Conservation (phyloP, 257 asterid genomes). For the Gentiana macrophylla region DNA sequence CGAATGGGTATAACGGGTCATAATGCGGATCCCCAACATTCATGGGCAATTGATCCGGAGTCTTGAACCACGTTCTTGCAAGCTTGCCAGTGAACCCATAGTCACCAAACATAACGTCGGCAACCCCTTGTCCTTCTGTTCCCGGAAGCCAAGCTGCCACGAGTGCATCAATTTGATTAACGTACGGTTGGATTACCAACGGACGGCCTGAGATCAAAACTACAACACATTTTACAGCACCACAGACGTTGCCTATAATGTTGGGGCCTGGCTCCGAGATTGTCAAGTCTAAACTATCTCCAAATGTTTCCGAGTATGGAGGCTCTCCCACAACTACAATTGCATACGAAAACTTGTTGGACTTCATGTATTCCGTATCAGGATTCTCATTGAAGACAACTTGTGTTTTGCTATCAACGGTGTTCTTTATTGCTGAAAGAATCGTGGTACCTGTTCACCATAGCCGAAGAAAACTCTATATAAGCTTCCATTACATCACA, state of each 20-base stretch:
- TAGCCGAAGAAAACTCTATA: no score
- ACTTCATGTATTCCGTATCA: slow-evolving; percentile 33
- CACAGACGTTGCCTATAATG: slow-evolving; percentile 53
- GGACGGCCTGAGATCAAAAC: slow-evolving; percentile 68
- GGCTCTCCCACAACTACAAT: slow-evolving; percentile 70
- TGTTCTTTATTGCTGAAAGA: slow-evolving; percentile 49
- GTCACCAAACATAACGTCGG: slow-evolving; percentile 78
- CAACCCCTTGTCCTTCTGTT: slow-evolving; percentile 77
- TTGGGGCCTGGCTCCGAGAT: slow-evolving; percentile 63
- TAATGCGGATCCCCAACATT: slow-evolving; percentile 60
- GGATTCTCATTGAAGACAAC: slow-evolving; percentile 58
- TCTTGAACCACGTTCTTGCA: slow-evolving; percentile 69
- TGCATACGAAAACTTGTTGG: slow-evolving; percentile 54
- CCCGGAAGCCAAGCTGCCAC: slow-evolving; percentile 94
- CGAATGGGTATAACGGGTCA: slow-evolving; percentile 65
- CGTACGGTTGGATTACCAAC: slow-evolving; percentile 51
- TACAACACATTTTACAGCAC: slow-evolving; percentile 49
- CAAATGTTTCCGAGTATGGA: slow-evolving; percentile 67
- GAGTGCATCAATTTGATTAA: slow-evolving; percentile 50
- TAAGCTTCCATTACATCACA: no score
- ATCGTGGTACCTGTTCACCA: slow-evolving; percentile 54
- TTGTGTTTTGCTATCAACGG: slow-evolving; percentile 50
- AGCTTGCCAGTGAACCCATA: slow-evolving; percentile 56
- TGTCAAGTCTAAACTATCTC: slow-evolving; percentile 61
- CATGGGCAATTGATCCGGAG: slow-evolving; percentile 72